phyloP scores from a whole-genome alignment of 495 filamentous ascomycete genomes.

The Aspergillus sclerotioniger region DNA sequence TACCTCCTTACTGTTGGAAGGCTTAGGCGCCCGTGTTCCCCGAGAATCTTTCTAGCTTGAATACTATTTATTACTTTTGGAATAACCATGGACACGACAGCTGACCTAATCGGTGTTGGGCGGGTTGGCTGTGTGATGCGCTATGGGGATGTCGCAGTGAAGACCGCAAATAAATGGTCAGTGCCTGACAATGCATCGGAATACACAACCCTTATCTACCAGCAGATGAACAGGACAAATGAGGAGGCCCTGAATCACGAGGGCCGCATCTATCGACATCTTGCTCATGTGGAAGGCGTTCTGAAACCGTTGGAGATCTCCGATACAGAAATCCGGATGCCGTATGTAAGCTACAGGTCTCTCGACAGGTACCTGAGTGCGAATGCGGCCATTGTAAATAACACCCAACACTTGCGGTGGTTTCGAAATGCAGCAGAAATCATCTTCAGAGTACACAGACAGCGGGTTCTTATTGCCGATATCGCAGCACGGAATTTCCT shows the following conservation, averaged over 20 bases:
- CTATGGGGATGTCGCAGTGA: constrained; percentile 9
- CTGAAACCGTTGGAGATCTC: constrained; percentile 7
- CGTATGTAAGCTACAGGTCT: constrained; percentile 7
- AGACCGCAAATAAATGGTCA: constrained; percentile 4
- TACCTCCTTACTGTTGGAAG: too few relatives aligned
- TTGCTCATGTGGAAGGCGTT: constrained; percentile 1
- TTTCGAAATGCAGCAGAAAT: constrained; percentile 4
- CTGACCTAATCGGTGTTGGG: constrained; percentile 7
- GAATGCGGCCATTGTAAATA: not conserved
- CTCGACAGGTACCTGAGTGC: not conserved
- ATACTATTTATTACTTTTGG: too few relatives aligned
- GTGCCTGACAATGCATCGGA: constrained; percentile 5
- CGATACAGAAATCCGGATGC: constrained; percentile 10
- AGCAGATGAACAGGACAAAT: constrained; percentile 10
- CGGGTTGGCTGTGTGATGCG: constrained; percentile 11
- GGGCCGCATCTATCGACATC: not conserved
- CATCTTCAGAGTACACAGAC: not conserved
- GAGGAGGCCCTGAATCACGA: constrained; percentile 11
- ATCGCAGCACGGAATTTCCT: constrained; percentile 33
- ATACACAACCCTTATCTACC: constrained; percentile 3
- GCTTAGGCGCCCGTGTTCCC: too few relatives aligned
- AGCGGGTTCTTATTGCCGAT: constrained; percentile 18
- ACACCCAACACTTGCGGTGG: not conserved
- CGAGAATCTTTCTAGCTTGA: too few relatives aligned
- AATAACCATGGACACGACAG: too few relatives aligned